phyloP scores from a whole-genome alignment of 139 green algal species.

The Nannochloris sp. region DNA sequence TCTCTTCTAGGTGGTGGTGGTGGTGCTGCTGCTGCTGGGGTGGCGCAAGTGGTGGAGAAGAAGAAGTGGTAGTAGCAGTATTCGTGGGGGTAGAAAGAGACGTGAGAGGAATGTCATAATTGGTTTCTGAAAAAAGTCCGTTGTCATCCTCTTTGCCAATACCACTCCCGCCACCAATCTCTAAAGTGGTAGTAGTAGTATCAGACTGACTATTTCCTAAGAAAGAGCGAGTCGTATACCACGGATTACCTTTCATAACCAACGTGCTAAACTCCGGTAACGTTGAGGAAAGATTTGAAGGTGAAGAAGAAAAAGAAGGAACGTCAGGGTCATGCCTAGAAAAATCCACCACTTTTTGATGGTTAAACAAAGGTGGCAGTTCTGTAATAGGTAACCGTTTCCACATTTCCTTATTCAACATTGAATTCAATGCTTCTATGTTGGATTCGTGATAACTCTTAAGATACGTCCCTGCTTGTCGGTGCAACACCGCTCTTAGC shows the following conservation, averaged over 20 bases:
- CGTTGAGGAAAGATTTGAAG: too few species aligned
- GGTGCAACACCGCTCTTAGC: constrained; percentile 22
- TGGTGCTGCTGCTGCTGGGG: background rate
- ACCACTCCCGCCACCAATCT: too few species aligned
- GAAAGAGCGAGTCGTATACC: background rate
- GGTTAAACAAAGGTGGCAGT: background rate
- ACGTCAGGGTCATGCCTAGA: constrained; percentile 1
- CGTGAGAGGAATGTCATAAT: too few species aligned
- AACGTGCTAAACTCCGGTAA: too few species aligned
- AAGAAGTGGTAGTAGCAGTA: background rate
- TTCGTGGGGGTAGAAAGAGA: background rate
- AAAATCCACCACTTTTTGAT: background rate
- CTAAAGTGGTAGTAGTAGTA: background rate
- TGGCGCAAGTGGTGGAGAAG: background rate
- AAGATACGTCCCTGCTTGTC: constrained; percentile 38
- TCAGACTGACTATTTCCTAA: too few species aligned
- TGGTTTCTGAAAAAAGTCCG: too few species aligned
- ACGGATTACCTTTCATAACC: background rate
- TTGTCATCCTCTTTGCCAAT: too few species aligned
- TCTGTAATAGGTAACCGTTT: constrained; percentile 30
- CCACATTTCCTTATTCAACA: constrained; percentile 50
- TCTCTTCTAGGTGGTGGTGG: background rate
- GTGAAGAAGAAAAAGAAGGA: too few species aligned
- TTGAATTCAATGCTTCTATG: constrained; percentile 32
- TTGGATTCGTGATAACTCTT: constrained; percentile 38